Conservation (phyloP, 2,329 filamentous ascomycete species). For the Talaromyces albobiverticillius region DNA sequence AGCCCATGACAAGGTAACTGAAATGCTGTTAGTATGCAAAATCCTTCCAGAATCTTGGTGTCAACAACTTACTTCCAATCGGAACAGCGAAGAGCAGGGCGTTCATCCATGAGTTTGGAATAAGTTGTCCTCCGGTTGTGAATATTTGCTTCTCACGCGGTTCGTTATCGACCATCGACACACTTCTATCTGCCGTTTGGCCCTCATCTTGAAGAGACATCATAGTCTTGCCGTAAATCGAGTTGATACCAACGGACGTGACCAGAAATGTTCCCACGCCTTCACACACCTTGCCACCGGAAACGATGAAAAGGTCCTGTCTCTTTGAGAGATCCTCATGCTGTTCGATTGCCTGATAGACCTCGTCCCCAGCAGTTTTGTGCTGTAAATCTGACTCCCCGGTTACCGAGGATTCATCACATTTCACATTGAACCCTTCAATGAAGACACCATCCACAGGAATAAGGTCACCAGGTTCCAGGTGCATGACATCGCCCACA, state of each 20-base stretch:
- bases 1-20: too few species aligned
- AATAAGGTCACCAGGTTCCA: constrained; percentile 65
- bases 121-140: too few species aligned
- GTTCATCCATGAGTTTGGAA: too few species aligned
- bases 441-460: constrained; percentile 61
- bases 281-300: constrained; percentile 69
- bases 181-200: too few species aligned
- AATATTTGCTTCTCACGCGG: too few species aligned
- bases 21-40: too few species aligned
- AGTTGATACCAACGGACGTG: constrained; percentile 71
- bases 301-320: constrained; percentile 59
- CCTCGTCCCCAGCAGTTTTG: constrained; percentile 52
- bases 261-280: constrained; percentile 74
- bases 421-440: constrained; percentile 55
- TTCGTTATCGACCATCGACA: too few species aligned
- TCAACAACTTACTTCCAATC: too few species aligned
- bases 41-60: too few species aligned
- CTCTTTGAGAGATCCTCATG: too few species aligned
- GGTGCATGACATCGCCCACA: constrained; percentile 62
- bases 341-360: too few species aligned
- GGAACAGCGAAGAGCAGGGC: too few species aligned
- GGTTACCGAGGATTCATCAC: constrained; percentile 64
- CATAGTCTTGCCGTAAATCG: constrained; percentile 72
- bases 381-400: constrained; percentile 64
- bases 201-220: constrained; percentile 75